phyloP scores from a whole-genome alignment of 164 flowering plant genomes.

The Protea cynaroides region DNA sequence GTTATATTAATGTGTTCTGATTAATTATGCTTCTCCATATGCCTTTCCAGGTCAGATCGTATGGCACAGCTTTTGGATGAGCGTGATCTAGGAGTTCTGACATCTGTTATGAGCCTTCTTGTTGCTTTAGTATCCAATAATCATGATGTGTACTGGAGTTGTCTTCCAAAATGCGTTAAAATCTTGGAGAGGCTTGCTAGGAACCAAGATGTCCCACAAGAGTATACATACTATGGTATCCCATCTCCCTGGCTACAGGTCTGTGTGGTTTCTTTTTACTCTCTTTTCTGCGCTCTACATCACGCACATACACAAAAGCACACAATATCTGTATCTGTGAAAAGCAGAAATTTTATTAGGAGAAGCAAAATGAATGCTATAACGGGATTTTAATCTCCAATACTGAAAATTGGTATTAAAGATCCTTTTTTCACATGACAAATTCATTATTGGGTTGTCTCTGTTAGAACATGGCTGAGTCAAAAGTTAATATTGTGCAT shows the following conservation, averaged over 20 bases:
- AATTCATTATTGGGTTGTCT: not conserved
- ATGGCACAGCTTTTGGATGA: conserved; percentile 99
- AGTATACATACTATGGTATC: conserved; percentile 96
- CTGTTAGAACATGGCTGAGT: not conserved
- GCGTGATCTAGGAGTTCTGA: conserved; percentile 96
- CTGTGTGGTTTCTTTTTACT: conserved; percentile 18
- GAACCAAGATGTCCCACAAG: conserved; percentile 97
- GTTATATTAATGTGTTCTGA: not conserved
- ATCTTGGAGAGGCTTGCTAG: conserved; percentile 90
- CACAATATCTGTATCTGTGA: too few species aligned
- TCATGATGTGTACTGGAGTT: conserved; percentile 91
- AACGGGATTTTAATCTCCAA: too few species aligned
- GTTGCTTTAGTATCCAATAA: conserved; percentile 91
- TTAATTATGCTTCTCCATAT: conserved; percentile 7
- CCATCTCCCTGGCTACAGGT: conserved; percentile 99
- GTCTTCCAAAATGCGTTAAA: conserved; percentile 96
- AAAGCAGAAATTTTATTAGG: too few species aligned
- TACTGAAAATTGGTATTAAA: not conserved
- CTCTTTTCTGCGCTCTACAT: not conserved
- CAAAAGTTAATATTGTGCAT: too few species aligned
- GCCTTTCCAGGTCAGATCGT: conserved; percentile 79
- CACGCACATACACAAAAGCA: not conserved
- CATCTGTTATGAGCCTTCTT: conserved; percentile 98
- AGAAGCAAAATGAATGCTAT: too few species aligned
- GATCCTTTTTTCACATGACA: not conserved